Conservation (phyloP, 257 asterid species). For the Oldenlandia corymbosa region DNA sequence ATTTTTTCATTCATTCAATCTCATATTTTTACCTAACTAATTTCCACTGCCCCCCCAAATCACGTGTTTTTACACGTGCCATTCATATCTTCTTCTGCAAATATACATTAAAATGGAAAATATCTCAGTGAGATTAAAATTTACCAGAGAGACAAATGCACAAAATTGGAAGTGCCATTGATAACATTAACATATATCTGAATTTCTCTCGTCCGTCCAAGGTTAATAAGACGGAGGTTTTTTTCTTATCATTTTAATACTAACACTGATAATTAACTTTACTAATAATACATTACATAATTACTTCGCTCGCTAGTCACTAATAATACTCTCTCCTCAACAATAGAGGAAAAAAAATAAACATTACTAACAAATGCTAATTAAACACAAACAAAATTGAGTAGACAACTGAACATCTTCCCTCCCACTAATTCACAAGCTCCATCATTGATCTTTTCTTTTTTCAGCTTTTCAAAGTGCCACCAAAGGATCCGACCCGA, state of each 20-base stretch:
- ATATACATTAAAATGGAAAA: no score
- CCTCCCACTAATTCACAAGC: neutral
- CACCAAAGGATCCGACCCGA: slow-evolving; percentile 86
- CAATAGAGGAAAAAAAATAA: neutral
- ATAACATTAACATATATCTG: neutral
- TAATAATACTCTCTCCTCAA: neutral
- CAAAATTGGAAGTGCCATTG: neutral
- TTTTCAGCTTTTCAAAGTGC: slow-evolving; percentile 32
- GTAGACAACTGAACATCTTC: no score
- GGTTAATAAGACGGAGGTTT: slow-evolving; percentile 31
- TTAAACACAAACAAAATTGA: slow-evolving; percentile 19
- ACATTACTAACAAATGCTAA: neutral
- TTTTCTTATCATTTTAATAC: neutral
- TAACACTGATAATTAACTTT: neutral
- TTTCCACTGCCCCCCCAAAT: no score
- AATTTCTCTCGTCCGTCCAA: slow-evolving; percentile 18
- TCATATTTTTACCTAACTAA: slow-evolving; percentile 58
- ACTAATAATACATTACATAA: neutral
- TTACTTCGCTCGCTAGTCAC: neutral
- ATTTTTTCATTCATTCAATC: slow-evolving; percentile 38
- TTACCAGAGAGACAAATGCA: neutral
- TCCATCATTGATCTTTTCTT: neutral
- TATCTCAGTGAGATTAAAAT: no score
- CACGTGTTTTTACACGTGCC: no score
- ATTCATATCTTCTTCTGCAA: no score